phyloP scores from a whole-genome alignment of 73 alveolate species.

The Paramecium primaurelia region DNA sequence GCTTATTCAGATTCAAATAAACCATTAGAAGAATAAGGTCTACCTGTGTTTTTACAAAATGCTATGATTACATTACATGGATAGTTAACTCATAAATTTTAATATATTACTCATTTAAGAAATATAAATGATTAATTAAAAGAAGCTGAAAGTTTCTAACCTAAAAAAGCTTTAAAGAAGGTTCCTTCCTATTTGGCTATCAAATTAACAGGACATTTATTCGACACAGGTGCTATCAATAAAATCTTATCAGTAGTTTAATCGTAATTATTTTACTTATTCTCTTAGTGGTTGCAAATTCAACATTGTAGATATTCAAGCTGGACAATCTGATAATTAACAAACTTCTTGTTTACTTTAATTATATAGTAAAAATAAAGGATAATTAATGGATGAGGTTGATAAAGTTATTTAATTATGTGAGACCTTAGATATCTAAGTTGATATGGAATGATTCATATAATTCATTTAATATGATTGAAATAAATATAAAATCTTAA shows the following conservation, averaged over 20 bases:
- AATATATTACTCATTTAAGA: constrained; percentile 46
- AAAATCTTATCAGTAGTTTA: not conserved
- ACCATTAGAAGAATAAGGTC: constrained; percentile 12
- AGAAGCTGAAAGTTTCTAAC: constrained; percentile 14
- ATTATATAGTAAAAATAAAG: not conserved
- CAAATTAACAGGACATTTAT: constrained; percentile 19
- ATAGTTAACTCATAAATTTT: not conserved
- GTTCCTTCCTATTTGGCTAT: constrained; percentile 43
- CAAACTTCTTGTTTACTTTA: not conserved
- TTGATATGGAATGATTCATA: not conserved
- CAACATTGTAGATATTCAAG: constrained; percentile 41
- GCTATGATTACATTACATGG: constrained; percentile 35
- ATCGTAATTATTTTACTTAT: not conserved
- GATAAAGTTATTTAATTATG: not conserved
- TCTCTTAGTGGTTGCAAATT: constrained; percentile 21
- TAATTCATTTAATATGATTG: not conserved
- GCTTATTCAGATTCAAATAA: constrained; percentile 16
- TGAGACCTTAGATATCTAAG: not conserved
- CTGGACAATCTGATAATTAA: not conserved
- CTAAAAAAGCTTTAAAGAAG: constrained; percentile 35
- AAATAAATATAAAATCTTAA: not conserved
- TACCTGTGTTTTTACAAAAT: not conserved
- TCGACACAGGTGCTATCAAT: constrained; percentile 45
- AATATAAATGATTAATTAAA: constrained; percentile 14
- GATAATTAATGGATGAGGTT: constrained; percentile 36